A percentile compares a stretch with the other conserved stretches of the same genome.
Conservation (phyloP, 768 basidiomycete genomes). For the Kwoniella bestiolae region DNA sequence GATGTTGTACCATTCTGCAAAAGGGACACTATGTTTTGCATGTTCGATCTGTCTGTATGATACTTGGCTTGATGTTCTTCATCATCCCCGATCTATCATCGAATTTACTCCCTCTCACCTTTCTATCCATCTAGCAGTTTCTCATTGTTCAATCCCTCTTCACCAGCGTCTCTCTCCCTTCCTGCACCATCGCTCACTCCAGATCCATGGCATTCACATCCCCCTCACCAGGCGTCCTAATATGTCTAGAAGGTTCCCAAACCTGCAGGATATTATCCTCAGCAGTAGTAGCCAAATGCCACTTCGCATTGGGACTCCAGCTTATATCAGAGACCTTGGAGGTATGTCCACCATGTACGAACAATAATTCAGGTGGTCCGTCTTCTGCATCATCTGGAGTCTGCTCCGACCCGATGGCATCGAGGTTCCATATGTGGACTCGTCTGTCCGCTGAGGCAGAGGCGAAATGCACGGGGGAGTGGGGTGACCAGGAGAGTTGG, state of each 20-base stretch:
- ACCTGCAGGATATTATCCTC: constrained; percentile 97
- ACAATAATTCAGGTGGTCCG: constrained; percentile 93
- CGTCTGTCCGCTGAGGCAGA: constrained; percentile 92
- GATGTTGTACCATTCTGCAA: no score
- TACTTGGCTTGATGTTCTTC: no score
- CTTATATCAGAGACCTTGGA: constrained; percentile 88
- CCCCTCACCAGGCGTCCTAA: constrained; percentile 89
- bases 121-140: background rate
- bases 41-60: no score
- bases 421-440: constrained; percentile 92
- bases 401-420: constrained; percentile 90
- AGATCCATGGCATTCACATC: constrained; percentile 83
- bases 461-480: constrained; percentile 87
- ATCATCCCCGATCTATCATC: no score
- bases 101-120: no score
- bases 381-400: constrained; percentile 98
- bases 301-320: constrained; percentile 82
- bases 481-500: constrained; percentile 93
- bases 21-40: no score
- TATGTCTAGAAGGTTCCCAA: constrained; percentile 94
- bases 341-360: constrained; percentile 80
- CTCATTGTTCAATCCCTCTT: background rate
- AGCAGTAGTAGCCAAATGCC: constrained; percentile 84
- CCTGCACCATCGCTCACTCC: constrained; percentile 66
- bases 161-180: background rate